Evolutionary conservation across 2,329 filamentous ascomycete genomes (phyloP).

Genomic region (Fusarium begoniae): DNA sequence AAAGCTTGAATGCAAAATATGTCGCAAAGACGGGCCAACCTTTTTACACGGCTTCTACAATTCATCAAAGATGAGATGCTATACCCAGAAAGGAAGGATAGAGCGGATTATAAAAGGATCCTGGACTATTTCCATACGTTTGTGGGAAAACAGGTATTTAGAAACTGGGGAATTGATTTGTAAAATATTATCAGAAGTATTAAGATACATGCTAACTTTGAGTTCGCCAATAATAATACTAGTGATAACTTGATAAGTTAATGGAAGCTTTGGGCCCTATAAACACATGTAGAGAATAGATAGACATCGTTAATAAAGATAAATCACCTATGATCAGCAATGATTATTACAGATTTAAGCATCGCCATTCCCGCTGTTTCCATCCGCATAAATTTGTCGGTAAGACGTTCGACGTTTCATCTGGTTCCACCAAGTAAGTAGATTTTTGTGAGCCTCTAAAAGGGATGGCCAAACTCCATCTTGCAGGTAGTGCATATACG

Average conservation of each 20-base stretch:
- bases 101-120: background rate
- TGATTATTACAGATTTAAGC: background rate
- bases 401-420: background rate
- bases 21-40: rapidly evolving
- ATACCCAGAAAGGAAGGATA: background rate
- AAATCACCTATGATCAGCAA: background rate
- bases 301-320: background rate
- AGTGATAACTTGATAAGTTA: background rate
- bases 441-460: background rate
- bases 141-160: rapidly evolving
- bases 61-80: background rate
- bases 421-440: background rate
- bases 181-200: background rate
- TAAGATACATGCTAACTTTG: rapidly evolving
- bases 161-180: background rate
- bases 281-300: background rate
- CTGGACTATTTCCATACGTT: background rate
- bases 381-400: background rate
- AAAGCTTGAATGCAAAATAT: background rate
- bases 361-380: background rate
- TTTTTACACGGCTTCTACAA: rapidly evolving
- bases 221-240: background rate
- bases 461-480: background rate
- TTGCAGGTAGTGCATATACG: background rate
- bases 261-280: no score